A percentile compares a stretch with the other conserved stretches of the same genome.
Conservation (phyloP, 1,139 yeast species). For the Wickerhamomyces sp. region DNA sequence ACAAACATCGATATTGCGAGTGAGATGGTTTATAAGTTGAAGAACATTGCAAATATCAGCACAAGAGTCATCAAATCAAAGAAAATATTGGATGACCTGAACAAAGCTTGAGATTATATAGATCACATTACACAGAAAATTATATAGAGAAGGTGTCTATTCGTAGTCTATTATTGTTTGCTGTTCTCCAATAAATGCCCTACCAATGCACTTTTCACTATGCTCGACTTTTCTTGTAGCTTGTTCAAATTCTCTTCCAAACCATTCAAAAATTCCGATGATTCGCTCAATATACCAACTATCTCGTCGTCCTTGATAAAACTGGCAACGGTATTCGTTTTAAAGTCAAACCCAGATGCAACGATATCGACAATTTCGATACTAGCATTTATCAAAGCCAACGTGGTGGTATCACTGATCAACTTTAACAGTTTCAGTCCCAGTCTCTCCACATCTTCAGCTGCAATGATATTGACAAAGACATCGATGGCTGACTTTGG, state of each 20-base stretch:
- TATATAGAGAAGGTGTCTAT: too few species aligned
- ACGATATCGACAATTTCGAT: slow-evolving; percentile 76
- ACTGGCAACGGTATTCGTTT: slow-evolving; percentile 27
- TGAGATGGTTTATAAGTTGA: slow-evolving; percentile 28
- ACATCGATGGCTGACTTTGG: slow-evolving; percentile 88
- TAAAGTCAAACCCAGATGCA: slow-evolving; percentile 54
- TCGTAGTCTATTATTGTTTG: too few species aligned
- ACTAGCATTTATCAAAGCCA: slow-evolving; percentile 81
- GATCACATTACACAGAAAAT: too few species aligned
- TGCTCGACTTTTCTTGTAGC: slow-evolving; percentile 7
- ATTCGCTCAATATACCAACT: slow-evolving; percentile 31
- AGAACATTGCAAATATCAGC: slow-evolving; percentile 27
- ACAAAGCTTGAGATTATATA: slow-evolving; percentile 5
- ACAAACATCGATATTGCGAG: slow-evolving; percentile 30
- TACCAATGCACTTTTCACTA: slow-evolving; percentile 15
- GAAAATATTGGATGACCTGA: slow-evolving; percentile 25
- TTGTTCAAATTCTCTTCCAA: slow-evolving; percentile 19
- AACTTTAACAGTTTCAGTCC: slow-evolving; percentile 19
- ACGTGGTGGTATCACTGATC: slow-evolving; percentile 27
- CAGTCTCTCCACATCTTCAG: slow-evolving; percentile 29
- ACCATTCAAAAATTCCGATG: slow-evolving; percentile 16
- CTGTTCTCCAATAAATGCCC: too few species aligned
- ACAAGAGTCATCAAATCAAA: slow-evolving; percentile 28
- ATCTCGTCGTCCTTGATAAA: slow-evolving; percentile 30
- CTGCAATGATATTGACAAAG: slow-evolving; percentile 60